Evolutionary conservation across 331 rosid species (phyloP).

Genomic region (Pyracantha coccinea): DNA sequence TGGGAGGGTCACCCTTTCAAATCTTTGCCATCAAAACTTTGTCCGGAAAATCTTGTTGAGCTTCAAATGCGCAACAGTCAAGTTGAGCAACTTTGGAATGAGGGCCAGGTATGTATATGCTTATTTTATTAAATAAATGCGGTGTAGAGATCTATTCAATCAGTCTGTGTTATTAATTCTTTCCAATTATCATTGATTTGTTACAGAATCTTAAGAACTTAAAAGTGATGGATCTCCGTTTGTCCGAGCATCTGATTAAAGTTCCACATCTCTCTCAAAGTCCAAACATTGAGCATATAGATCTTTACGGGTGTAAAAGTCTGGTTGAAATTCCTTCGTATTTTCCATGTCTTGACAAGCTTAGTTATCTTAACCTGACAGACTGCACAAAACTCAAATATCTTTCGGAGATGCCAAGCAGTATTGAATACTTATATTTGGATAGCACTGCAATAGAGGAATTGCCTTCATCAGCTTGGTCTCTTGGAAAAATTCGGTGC

Average conservation of each 20-base stretch:
- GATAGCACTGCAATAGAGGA: neutral
- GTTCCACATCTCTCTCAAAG: neutral
- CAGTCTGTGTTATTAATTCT: neutral
- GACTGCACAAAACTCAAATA: no score
- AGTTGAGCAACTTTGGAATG: conserved; percentile 1
- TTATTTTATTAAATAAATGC: neutral
- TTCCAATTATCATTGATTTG: neutral
- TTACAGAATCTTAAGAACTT: neutral
- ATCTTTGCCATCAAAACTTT: no score
- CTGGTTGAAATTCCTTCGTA: no score
- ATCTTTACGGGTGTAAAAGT: no score
- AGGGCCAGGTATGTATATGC: conserved; percentile 2
- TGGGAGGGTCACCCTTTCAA: no score
- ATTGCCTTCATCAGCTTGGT: neutral
- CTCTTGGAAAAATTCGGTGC: neutral
- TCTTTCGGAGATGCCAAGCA: no score
- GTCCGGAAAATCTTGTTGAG: no score
- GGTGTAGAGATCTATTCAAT: neutral
- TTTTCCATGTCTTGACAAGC: no score
- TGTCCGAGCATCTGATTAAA: no score
- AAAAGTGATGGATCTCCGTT: neutral
- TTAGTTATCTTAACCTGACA: no score
- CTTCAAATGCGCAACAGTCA: no score
- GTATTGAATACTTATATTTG: neutral
- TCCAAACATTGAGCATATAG: no score